Percentiles rank a stretch among this genome's conserved stretches.
These are phyloP conservation scores for Hypocrella siamensis DNA, from an alignment of 2,329 filamentous ascomycete species.

Conservation along the genomic window DNA sequence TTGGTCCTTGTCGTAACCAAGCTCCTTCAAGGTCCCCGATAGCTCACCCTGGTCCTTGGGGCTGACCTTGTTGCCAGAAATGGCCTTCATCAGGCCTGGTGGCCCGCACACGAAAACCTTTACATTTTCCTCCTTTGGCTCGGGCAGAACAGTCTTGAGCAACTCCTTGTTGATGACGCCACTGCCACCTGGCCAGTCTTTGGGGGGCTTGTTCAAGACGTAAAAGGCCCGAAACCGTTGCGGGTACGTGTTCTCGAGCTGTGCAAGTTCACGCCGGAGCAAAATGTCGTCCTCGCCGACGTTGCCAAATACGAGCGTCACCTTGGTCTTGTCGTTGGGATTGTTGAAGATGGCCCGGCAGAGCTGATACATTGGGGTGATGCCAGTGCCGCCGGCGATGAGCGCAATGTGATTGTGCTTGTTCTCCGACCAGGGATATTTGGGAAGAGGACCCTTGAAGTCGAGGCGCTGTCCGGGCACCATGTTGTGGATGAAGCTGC, in stretches of 20 bases:
- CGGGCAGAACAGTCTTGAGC: conserved; percentile 85
- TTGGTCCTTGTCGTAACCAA: conserved; percentile 58
- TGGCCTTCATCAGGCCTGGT: conserved; percentile 81
- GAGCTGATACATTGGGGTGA: conserved; percentile 97
- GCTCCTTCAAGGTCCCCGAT: conserved; percentile 62
- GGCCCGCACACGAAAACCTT: conserved; percentile 96
- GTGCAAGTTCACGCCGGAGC: conserved; percentile 66
- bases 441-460: conserved; percentile 90
- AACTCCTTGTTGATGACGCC: conserved; percentile 83
- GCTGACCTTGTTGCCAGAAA: conserved; percentile 79
- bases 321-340: conserved; percentile 92
- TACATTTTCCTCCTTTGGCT: conserved; percentile 81
- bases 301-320: conserved; percentile 90
- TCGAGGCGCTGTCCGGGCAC: conserved; percentile 67
- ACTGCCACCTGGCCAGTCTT: conserved; percentile 60
- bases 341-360: conserved; percentile 86
- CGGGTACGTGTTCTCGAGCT: conserved; percentile 89
- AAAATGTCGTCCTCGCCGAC: conserved; percentile 81
- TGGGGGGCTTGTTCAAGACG: conserved; percentile 70
- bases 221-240: conserved; percentile 94
- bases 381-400: conserved; percentile 89
- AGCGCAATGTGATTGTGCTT: conserved; percentile 83
- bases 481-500: conserved; percentile 72
- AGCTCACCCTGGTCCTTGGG: conserved; percentile 92
- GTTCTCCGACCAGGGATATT: conserved; percentile 80